Base-by-base conservation (phyloP, 768 basidiomycete species). In the Clitopilus passeckerianus region DNA sequence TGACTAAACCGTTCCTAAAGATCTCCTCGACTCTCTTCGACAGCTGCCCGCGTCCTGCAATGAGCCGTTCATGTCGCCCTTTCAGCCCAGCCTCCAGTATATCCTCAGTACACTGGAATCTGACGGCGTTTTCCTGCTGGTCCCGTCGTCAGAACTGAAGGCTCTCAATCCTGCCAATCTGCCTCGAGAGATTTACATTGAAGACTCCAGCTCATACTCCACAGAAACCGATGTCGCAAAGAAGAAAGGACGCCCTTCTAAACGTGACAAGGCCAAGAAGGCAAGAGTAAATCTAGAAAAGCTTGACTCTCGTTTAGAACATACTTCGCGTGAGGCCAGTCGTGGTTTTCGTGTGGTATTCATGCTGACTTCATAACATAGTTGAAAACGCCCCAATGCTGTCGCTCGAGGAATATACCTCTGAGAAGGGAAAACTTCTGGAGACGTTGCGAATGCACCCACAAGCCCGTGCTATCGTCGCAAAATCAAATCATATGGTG, bases 161-260 rank as follows among this genome's bases (percentile, higher is more conserved):
- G 72, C 88, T 0, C 73, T 82, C 66, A 85, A 82, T 65, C 90
- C 90, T 3, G 78, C 85, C n/a, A 71, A 72, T 23, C 73, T 93
- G 6, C 91, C 91, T 16, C 81, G 89, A 23, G 90, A 91, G 64
- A 72, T 84, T n/a, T 83, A 83, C 57, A 69, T 78, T 1, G 76
- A 76, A 61, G 80, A 80, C 33, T 71, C 64, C n/a, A 60, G 67
- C 34, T 62, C 63, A 1, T 61, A 69, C 22, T 57, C 67, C 10
- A 53, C 58, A 1, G 73, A 72, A 6, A 54, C 61, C 1, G 60
- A 59, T 15, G 65, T 57, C 23, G 68, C 74, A 34, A 85, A 79
- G 69, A 82, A 83, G 67, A 86, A 79, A 67, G 89, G 89, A 6
- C 80, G 89, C 0, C 87, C 86, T 1, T 78, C 85, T 5, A 86